Conservation (phyloP, 1,284 basidiomycete species). For the Schizopora paradoxa region DNA sequence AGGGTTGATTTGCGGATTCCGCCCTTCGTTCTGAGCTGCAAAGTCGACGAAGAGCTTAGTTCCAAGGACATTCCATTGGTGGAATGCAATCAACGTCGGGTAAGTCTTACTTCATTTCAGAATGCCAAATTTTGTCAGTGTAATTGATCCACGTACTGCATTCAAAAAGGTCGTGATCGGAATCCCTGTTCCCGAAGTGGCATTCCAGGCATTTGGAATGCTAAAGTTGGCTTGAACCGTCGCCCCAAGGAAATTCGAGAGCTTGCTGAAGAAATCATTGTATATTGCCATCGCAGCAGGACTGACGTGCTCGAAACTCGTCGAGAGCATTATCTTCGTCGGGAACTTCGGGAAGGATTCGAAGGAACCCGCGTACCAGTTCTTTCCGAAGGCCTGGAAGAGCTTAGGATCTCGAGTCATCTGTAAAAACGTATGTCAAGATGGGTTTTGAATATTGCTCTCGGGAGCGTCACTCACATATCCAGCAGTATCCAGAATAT, state of each 20-base stretch:
- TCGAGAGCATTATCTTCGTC: slow-evolving; percentile 31
- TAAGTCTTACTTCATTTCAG: slow-evolving; percentile 25
- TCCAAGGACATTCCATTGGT: slow-evolving; percentile 34
- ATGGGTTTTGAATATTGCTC: not conserved
- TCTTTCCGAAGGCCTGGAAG: slow-evolving; percentile 23
- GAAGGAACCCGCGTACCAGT: slow-evolving; percentile 25
- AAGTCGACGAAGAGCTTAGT: slow-evolving; percentile 35
- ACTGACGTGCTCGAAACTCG: slow-evolving; percentile 29
- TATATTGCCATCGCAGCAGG: slow-evolving; percentile 28
- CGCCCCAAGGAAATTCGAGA: slow-evolving; percentile 32
- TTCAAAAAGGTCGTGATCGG: slow-evolving; percentile 27
- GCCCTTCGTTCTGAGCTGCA: slow-evolving; percentile 31
- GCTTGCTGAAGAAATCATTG: slow-evolving; percentile 31
- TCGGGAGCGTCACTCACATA: slow-evolving; percentile 26
- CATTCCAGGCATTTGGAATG: slow-evolving; percentile 29
- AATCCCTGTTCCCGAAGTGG: slow-evolving; percentile 25
- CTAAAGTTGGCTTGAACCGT: slow-evolving; percentile 30
- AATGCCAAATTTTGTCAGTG: not conserved
- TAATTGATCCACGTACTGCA: not conserved
- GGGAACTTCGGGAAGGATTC: slow-evolving; percentile 31
- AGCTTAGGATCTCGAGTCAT: slow-evolving; percentile 10
- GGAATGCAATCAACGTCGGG: slow-evolving; percentile 31
- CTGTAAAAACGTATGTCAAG: slow-evolving; percentile 18
- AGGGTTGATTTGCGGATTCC: slow-evolving; percentile 36
- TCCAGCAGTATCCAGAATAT: slow-evolving; percentile 29